Conservation (phyloP, 2,329 filamentous ascomycete genomes). For the Hypoxylon sp. region DNA sequence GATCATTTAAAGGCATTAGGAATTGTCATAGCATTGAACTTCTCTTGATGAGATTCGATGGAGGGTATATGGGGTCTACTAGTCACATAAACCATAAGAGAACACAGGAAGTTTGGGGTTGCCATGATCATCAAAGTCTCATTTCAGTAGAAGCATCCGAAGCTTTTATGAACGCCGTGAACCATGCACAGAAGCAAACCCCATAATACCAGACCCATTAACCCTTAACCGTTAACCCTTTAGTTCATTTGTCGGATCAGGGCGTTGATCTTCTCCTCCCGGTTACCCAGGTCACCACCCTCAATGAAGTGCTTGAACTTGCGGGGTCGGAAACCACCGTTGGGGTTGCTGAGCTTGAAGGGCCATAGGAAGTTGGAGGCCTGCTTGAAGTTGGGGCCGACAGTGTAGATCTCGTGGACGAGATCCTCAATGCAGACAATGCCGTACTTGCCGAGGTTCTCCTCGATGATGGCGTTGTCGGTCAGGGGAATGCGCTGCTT, state of each 20-base stretch:
- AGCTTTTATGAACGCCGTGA: conserved; percentile 55
- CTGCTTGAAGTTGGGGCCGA: conserved; percentile 99
- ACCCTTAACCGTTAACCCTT: conserved; percentile 49
- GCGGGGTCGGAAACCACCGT: conserved; percentile 92
- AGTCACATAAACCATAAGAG: background rate
- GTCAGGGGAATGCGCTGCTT: conserved; percentile 97
- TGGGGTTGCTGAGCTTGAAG: conserved; percentile 99
- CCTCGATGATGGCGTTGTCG: conserved; percentile 98
- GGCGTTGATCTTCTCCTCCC: conserved; percentile 97
- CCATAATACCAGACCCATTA: conserved; percentile 53
- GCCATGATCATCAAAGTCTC: conserved; percentile 54
- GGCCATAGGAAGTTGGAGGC: conserved; percentile 99
- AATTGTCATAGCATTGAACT: background rate
- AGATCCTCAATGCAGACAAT: conserved; percentile 99
- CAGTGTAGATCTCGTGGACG: conserved; percentile 99
- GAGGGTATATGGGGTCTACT: background rate
- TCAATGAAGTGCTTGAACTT: conserved; percentile 99
- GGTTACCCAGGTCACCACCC: conserved; percentile 98
- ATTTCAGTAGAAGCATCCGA: conserved; percentile 56
- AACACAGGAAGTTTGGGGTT: conserved; percentile 39
- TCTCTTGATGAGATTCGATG: background rate
- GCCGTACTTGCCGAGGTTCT: conserved; percentile 96
- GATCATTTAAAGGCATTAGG: background rate
- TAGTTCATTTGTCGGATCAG: conserved; percentile 99
- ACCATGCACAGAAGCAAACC: conserved; percentile 55